phyloP scores from a whole-genome alignment of 352 stramenopile genomes.

The Globisporangium nodosum region DNA sequence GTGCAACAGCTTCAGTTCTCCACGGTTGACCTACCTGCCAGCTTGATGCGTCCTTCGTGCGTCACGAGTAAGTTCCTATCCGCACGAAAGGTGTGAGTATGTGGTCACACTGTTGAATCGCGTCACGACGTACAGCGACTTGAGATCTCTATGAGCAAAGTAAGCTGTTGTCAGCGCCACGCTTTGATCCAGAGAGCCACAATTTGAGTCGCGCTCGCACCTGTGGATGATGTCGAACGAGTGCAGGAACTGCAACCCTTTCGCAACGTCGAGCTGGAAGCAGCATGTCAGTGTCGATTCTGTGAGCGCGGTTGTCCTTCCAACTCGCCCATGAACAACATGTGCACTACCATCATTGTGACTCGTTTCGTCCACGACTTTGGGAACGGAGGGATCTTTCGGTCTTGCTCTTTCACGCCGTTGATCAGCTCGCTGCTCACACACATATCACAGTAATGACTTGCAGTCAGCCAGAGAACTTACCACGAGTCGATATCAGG shows the following conservation, averaged over 20 bases:
- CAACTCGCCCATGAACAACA: neutral
- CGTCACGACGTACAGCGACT: constrained; percentile 50
- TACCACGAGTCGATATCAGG: neutral
- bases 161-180: neutral
- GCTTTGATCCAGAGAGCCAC: neutral
- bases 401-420: constrained; percentile 41
- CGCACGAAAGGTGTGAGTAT: neutral
- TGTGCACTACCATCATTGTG: constrained; percentile 56
- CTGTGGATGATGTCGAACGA: constrained; percentile 80
- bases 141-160: constrained; percentile 49
- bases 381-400: constrained; percentile 56
- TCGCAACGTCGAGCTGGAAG: constrained; percentile 52
- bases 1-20: neutral
- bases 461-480: neutral
- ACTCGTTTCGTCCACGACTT: constrained; percentile 75
- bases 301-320: neutral
- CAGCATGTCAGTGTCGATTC: neutral
- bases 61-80: constrained; percentile 72
- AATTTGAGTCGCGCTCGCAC: constrained; percentile 15
- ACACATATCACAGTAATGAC: neutral
- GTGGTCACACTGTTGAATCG: neutral
- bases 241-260: constrained; percentile 69
- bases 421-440: constrained; percentile 67
- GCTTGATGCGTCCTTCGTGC: constrained; percentile 60
- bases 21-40: constrained; percentile 30